Conservation (phyloP, 1,284 basidiomycete genomes). For the Tranzscheliella williamsii region DNA sequence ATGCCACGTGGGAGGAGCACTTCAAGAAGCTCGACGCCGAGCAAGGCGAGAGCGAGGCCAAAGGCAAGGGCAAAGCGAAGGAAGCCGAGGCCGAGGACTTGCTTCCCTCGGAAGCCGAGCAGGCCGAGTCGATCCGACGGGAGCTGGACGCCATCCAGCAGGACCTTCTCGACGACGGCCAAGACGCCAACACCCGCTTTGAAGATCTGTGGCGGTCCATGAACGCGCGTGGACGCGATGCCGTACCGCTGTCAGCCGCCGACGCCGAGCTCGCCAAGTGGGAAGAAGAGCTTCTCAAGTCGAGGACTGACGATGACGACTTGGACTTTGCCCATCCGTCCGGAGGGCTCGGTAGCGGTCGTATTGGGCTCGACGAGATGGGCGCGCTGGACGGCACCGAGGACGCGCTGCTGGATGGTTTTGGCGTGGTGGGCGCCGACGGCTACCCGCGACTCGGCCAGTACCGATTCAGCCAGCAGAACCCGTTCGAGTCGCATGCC, state of each 20-base stretch:
- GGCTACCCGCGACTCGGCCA: conserved; percentile 54
- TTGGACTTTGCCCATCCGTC: conserved; percentile 63
- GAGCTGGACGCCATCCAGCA: conserved; percentile 54
- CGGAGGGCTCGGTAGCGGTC: conserved; percentile 53
- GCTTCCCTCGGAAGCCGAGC: conserved; percentile 46
- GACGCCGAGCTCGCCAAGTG: conserved; percentile 68
- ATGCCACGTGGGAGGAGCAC: conserved; percentile 56
- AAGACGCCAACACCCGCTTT: conserved; percentile 49
- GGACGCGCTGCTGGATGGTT: conserved; percentile 44
- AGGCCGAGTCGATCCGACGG: conserved; percentile 42
- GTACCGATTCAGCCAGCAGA: conserved; percentile 61
- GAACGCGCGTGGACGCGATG: conserved; percentile 41
- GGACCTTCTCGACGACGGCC: conserved; percentile 45
- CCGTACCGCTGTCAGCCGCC: conserved; percentile 30
- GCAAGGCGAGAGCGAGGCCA: conserved; percentile 40
- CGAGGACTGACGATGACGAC: conserved; percentile 68
- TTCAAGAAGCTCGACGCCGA: conserved; percentile 54
- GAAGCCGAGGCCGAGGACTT: conserved; percentile 21
- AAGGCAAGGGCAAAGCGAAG: conserved; percentile 51
- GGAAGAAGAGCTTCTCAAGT: conserved; percentile 66
- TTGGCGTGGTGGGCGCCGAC: conserved; percentile 48
- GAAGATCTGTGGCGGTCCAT: conserved; percentile 59
- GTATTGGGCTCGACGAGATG: conserved; percentile 41
- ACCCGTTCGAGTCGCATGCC: conserved; percentile 69
- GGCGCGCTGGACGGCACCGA: conserved; percentile 54